A percentile compares a stretch with the other conserved stretches of the same genome.
Conservation (phyloP, 257 asterid species). For the Paraleonurus japonicus region DNA sequence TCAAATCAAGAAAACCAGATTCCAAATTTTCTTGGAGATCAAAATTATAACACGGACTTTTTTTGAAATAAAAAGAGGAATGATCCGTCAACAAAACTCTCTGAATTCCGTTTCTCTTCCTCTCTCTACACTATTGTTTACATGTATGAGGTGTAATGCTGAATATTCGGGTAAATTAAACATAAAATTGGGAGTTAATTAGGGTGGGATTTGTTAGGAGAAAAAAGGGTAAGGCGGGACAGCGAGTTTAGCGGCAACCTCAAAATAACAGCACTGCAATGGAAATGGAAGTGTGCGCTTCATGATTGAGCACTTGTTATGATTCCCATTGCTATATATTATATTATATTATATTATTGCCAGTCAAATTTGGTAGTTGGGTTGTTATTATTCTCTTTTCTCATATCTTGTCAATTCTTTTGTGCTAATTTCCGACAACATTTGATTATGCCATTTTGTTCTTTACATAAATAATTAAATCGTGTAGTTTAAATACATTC, state of each 20-base stretch:
- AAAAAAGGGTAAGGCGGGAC: slow-evolving; percentile 23
- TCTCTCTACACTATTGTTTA: not conserved
- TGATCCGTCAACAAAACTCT: slow-evolving; percentile 37
- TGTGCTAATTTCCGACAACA: not conserved
- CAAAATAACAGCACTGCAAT: slow-evolving; percentile 31
- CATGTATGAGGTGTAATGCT: slow-evolving; percentile 38
- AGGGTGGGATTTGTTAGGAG: not conserved
- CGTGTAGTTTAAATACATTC: not conserved
- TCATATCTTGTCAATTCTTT: slow-evolving; percentile 18
- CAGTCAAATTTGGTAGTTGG: slow-evolving; percentile 31
- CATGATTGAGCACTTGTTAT: slow-evolving; percentile 38
- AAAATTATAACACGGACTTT: slow-evolving; percentile 20
- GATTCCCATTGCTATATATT: slow-evolving; percentile 16
- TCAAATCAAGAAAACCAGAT: slow-evolving; percentile 33
- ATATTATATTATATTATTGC: slow-evolving; percentile 28
- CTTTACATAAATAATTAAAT: not conserved
- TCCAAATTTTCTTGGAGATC: slow-evolving; percentile 37
- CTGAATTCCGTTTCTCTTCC: not conserved
- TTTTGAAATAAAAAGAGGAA: slow-evolving; percentile 31
- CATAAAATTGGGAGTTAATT: not conserved
- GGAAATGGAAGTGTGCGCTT: slow-evolving; percentile 28
- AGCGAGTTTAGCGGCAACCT: slow-evolving; percentile 34
- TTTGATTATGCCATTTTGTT: not conserved
- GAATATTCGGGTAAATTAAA: slow-evolving; percentile 27
- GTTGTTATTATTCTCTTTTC: slow-evolving; percentile 29